Evolutionary conservation across 106 monocot genomes (phyloP), one percentile per base, ranked within the genome.

Genomic region (Acanthochlamys bracteata): DNA sequence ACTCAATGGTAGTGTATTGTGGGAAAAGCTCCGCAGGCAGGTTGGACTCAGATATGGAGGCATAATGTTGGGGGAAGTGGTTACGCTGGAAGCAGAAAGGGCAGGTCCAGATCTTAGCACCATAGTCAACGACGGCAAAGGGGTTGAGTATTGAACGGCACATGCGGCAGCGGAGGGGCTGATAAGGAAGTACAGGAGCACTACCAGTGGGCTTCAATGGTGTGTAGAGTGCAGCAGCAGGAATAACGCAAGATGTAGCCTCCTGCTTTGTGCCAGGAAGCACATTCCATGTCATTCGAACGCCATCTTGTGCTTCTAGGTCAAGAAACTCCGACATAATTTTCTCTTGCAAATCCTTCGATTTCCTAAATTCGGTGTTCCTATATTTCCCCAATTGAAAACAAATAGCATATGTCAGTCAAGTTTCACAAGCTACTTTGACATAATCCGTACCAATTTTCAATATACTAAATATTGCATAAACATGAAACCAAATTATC

Each of bases 11-110:
- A 7, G 88, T 85, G 74, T 88, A 85, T 26, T 85, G 80, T 10
- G 85, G 76, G 42, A 85, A 98, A 45, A 98, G 85, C 67, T 98
- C 96, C 4, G 80, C 87, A 2, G 91, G 91, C 16, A 91, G 78
- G 75, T 83, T 91, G 16, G 76, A 75, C 63, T 91, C 84, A 53
- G 80, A 83, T n/a, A 93, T 77, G 26, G 84, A 84, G 40, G 75
- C 67, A 64, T 96, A 91, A 66, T 88, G 73, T 20, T 66, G 78
- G 0, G 96, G 96, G 51, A 96, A 98, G 67, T 91, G 91, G 69
- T 98, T 98, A 41, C 91, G 75, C 74, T 91, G 88, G 72, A 76
- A 91, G 71, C 96, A 98, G 69, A 98, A 91, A 15, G 96, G 96
- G 56, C 96, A 98, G 33, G 72, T 79, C 91, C 96, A 98, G 57